Evolutionary conservation across 2,329 filamentous ascomycete genomes (phyloP), one percentile per base, ranked within the genome.

Genomic region (Cercospora brassicicola): DNA sequence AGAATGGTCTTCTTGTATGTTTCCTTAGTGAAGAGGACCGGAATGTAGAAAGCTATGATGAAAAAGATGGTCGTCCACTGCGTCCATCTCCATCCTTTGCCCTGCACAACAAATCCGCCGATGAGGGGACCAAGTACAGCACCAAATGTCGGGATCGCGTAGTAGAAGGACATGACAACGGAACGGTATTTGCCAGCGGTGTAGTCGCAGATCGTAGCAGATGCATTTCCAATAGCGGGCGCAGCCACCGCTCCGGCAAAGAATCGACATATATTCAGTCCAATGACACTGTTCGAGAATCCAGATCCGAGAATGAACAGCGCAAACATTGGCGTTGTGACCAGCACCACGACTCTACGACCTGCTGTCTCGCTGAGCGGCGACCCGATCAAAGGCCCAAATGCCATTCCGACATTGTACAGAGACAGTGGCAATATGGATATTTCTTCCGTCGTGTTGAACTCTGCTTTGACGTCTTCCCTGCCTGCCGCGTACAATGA

Each of bases 191-290:
- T 65, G 2, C 74, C 73, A 59, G 72, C 71, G 10, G 75, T 78
- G 31, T 78, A 75, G 64, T 79, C 77, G 15, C 72, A 73, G 61
- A 77, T 76, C 1, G 79, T 78, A 65, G 70, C 48, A 71, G 76
- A 48, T 65, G 77, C 45, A 69, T 78, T 77, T 31, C 74, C 71
- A 10, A 79, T 72, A 0, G 74, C 76, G 13, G 77, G 76, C 4
- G 76, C 75, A 3, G 76, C 77, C 26, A 77, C 84, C 39, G 88
- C 81, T 0, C 75, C 76, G 73, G 85, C 83, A 59, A 89, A 79
- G 76, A 89, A 77, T 28, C 77, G 72, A 59, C 76, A 77, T 7
- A 76, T 64, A 9, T 68, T 69, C 28, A 78, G 48, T 13, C 70
- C 62, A 1, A 69, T 67, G 13, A 78, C 62, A 31, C 55, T 67